These are phyloP conservation scores for Podaxis carcinomalis DNA, from an alignment of 768 basidiomycete species.

Conservation along the genomic window DNA sequence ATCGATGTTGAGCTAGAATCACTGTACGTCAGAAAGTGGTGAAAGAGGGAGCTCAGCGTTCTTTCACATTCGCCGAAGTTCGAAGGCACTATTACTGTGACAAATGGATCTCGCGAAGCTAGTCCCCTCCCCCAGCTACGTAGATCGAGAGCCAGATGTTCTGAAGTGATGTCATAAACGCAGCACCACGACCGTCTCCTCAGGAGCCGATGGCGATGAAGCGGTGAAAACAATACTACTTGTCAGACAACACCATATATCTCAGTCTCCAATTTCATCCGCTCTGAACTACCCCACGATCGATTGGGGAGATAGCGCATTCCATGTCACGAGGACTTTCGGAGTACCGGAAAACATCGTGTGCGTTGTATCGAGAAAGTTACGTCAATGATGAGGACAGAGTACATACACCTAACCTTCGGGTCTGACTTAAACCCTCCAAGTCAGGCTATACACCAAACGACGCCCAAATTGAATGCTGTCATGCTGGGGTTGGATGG, in stretches of 20 bases:
- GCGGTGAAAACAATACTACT: neutral
- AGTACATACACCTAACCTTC: neutral
- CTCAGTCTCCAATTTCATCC: neutral
- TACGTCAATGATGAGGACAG: neutral
- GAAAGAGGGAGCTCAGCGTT: neutral
- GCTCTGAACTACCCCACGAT: neutral
- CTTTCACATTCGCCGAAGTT: neutral
- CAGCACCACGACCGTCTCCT: neutral
- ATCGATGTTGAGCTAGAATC: neutral
- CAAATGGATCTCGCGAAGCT: no score
- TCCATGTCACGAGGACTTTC: neutral
- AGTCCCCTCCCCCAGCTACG: no score
- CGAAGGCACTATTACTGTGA: neutral
- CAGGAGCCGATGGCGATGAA: neutral
- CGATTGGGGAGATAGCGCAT: neutral
- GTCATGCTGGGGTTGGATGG: neutral
- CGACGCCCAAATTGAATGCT: neutral
- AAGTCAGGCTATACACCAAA: neutral
- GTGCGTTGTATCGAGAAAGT: neutral
- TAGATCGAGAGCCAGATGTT: neutral
- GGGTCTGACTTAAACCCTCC: neutral
- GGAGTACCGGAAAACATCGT: constrained; percentile 4
- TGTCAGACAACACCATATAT: neutral
- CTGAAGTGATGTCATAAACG: neutral
- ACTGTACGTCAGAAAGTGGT: neutral